phyloP scores from a whole-genome alignment of 257 asterid species.

The Paraleonurus japonicus region DNA sequence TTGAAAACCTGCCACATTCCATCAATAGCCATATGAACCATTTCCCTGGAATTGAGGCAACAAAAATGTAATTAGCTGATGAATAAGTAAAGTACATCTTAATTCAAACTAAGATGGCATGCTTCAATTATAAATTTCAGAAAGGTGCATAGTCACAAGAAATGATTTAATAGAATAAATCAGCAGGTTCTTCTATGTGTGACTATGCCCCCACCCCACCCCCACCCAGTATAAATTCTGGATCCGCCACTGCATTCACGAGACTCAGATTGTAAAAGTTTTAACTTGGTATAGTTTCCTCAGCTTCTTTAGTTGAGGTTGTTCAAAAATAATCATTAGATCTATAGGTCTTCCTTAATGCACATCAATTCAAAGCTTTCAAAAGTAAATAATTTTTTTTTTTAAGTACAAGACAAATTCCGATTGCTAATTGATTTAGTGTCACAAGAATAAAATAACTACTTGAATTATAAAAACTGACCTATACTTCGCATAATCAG shows the following conservation, averaged over 20 bases:
- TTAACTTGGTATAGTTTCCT: not conserved
- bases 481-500: slow-evolving; percentile 97
- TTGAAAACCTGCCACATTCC: slow-evolving; percentile 99
- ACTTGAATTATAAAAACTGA: slow-evolving; percentile 34
- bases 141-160: slow-evolving; percentile 7
- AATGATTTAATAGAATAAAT: slow-evolving; percentile 4
- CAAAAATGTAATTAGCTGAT: slow-evolving; percentile 25
- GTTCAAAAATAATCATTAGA: not conserved
- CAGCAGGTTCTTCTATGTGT: no score
- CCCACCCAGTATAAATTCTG: no score
- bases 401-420: not conserved
- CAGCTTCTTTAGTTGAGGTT: slow-evolving; percentile 1
- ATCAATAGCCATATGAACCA: slow-evolving; percentile 99
- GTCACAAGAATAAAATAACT: slow-evolving; percentile 5
- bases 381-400: not conserved
- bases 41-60: slow-evolving; percentile 68
- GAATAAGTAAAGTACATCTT: not conserved
- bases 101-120: slow-evolving; percentile 12
- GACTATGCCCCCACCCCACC: no score
- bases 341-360: not conserved
- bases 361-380: slow-evolving; percentile 9
- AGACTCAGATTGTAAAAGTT: not conserved
- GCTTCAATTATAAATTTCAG: not conserved
- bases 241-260: no score
- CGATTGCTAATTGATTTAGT: slow-evolving; percentile 15